Conservation (phyloP, 2,329 filamentous ascomycete genomes). For the Leptographium lundbergii region DNA sequence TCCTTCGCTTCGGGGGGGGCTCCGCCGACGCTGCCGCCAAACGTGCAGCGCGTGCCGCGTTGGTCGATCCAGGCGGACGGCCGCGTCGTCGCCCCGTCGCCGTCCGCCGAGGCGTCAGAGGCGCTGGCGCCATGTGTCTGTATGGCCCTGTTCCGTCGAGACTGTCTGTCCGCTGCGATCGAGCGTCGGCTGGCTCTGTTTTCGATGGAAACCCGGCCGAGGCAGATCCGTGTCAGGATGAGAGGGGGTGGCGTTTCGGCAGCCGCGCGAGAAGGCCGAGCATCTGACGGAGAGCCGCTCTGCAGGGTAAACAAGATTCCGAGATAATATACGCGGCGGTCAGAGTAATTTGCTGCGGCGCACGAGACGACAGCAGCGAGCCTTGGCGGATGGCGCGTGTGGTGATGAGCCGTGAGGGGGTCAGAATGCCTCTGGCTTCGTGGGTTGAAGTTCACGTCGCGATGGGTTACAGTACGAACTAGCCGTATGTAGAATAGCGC, state of each 20-base stretch:
- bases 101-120: constrained; percentile 27
- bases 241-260: constrained; percentile 2
- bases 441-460: constrained; percentile 12
- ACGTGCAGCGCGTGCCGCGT: constrained; percentile 21
- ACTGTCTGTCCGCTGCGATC: neutral
- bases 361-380: neutral
- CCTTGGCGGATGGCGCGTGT: constrained; percentile 3
- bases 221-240: neutral
- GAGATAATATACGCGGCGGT: neutral
- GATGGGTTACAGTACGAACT: constrained; percentile 6
- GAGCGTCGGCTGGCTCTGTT: neutral
- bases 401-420: constrained; percentile 1
- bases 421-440: constrained; percentile 5
- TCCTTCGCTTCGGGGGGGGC: constrained; percentile 55
- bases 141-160: neutral
- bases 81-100: constrained; percentile 33
- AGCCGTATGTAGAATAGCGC: constrained; percentile 1
- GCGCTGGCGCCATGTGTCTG: constrained; percentile 18
- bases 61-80: constrained; percentile 23
- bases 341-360: neutral
- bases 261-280: neutral
- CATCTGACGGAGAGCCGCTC: neutral
- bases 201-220: neutral
- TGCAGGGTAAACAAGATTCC: neutral
- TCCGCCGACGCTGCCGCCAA: constrained; percentile 33